Evolutionary conservation across 2,329 filamentous ascomycete genomes (phyloP).

Genomic region (Cercospora sp.): DNA sequence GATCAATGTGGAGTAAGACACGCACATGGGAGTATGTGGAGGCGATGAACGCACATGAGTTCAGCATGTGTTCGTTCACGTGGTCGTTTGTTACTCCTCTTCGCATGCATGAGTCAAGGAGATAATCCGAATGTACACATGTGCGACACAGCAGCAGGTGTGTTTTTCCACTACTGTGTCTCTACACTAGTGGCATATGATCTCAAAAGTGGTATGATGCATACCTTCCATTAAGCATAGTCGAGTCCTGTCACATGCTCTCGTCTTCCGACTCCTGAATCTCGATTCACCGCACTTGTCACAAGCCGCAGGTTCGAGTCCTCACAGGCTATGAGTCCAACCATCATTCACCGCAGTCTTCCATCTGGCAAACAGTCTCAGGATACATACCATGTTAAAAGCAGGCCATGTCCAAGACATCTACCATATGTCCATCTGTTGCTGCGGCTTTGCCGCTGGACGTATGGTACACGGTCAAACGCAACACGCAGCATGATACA

Average conservation of each 20-base stretch:
- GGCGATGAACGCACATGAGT: neutral
- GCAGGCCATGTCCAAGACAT: neutral
- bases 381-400: neutral
- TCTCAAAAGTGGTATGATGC: neutral
- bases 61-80: neutral
- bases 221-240: neutral
- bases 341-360: neutral
- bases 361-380: neutral
- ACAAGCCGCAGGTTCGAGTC: neutral
- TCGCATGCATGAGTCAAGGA: neutral
- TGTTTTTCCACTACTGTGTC: no score
- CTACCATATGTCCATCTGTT: neutral
- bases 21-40: neutral
- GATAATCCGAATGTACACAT: neutral
- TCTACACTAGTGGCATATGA: neutral
- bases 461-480: conserved; percentile 1
- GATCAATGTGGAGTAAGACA: neutral
- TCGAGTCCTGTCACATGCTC: neutral
- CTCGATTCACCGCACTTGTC: neutral
- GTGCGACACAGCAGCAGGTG: neutral
- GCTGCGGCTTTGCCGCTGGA: neutral
- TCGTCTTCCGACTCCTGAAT: neutral
- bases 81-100: neutral
- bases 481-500: neutral
- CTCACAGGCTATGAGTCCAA: neutral